Conservation (phyloP, 768 basidiomycete genomes). For the Baorangia bicolor region DNA sequence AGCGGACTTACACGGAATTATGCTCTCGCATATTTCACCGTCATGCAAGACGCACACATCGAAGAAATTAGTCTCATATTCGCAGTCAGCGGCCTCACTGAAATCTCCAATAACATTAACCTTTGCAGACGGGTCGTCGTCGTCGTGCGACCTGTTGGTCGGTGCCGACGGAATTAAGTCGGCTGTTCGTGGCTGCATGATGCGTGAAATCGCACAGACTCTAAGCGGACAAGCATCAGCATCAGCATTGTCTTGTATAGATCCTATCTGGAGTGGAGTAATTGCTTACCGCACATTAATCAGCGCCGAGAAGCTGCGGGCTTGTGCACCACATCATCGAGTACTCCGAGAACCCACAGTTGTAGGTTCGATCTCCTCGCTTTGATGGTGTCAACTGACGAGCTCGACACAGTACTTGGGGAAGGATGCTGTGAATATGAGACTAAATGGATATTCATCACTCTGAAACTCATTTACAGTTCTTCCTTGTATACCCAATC, state of each 20-base stretch:
- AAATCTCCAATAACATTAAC: conserved; percentile 40
- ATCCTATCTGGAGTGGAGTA: conserved; percentile 59
- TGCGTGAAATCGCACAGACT: conserved; percentile 32
- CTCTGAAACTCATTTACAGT: conserved; percentile 36
- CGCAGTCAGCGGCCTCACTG: conserved; percentile 39
- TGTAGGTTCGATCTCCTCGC: conserved; percentile 32
- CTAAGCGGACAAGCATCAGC: conserved; percentile 40
- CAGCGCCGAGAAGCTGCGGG: conserved; percentile 45
- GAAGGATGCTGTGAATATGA: conserved; percentile 40
- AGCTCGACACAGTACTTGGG: conserved; percentile 51
- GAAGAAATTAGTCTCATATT: conserved; percentile 61
- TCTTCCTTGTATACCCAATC: conserved; percentile 62
- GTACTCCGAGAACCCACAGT: conserved; percentile 46
- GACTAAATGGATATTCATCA: neutral
- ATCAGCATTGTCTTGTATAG: conserved; percentile 42
- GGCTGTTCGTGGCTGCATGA: conserved; percentile 39
- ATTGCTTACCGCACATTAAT: conserved; percentile 62
- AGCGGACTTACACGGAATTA: conserved; percentile 60
- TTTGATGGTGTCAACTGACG: conserved; percentile 2
- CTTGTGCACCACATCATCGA: conserved; percentile 46
- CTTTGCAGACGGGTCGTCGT: conserved; percentile 61
- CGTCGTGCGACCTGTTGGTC: conserved; percentile 62
- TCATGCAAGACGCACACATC: conserved; percentile 48
- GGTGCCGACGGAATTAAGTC: conserved; percentile 73
- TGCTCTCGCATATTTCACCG: conserved; percentile 49